Evolutionary conservation across 345 rosid genomes (phyloP), one percentile per base, ranked within the genome.

Genomic region (Microthlaspi erraticum): DNA sequence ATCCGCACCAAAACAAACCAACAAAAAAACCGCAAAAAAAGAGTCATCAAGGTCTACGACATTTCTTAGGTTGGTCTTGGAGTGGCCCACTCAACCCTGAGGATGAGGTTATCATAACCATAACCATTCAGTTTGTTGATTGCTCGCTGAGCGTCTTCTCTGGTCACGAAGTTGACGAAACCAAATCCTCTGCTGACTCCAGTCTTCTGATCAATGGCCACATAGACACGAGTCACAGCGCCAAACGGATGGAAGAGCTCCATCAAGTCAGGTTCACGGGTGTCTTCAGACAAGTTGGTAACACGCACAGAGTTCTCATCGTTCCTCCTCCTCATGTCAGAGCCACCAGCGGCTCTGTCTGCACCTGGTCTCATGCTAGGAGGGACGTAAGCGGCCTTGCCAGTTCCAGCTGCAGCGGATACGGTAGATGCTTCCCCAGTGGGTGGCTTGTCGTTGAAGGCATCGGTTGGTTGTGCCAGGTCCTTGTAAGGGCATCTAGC

Each of bases 51-150:
- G 67, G 55, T 59, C 39, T 49, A 3, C 13, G 19, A 41, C 39
- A 32, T n/a, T 31, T 31, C 59, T 83, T 87, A 91, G 63, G 84
- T 89, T 0, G 88, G 64, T 73, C 98, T 89, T 20, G 96, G 95
- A 7, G 94, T 87, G 0, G 96, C 96, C 97, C 98, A 93, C 72
- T 89, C 93, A 19, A 91, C 97, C 60, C 88, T 83, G 36, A 93
- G 97, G 76, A 93, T 93, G 60, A 93, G 96, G 76, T 80, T 93
- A 72, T 89, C 97, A 60, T 91, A 91, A 52, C 98, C 98, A 78
- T 93, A 93, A 1, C 96, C 97, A 53, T 93, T 87, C 60, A 91
- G 75, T 72, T 91, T 91, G 85, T 83, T 82, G 84, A 93, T 89
- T 1, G 98, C 98, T 71, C 87, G 77, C 73, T 91, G 87, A 12